Evolutionary conservation across 805 yeast genomes (phyloP), one percentile per base, ranked within the genome.

Genomic region (Barnettozyma populi): DNA sequence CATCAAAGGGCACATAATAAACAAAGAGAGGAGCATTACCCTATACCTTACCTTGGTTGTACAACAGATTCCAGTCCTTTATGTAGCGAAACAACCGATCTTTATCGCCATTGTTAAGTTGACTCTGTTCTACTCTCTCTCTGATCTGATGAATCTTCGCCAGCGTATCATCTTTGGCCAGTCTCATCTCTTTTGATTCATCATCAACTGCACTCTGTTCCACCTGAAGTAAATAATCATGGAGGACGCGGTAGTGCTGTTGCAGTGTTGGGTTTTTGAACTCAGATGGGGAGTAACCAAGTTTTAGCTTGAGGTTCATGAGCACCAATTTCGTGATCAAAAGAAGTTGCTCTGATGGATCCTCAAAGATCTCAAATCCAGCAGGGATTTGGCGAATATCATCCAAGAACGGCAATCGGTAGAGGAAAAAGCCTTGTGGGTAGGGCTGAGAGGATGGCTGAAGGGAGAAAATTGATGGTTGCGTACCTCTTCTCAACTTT

Each of bases 391-490:
- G 72, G 44, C 97, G 70, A 4, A 89, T 64, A 60, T 88, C 92
- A 54, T 89, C 95, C 14, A 78, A 65, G 71, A 77, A 85, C 1
- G 98, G 97, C 20, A 86, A 56, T 27, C 74, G 72, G 8, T 85
- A 72, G 47, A 90, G 62, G 43, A 83, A 80, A 52, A 92, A 77
- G 0, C 97, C 97, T 48, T 85, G 80, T 1, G 61, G 61, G 47
- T 49, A 53, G 10, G 46, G 44, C 10, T 9, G 14, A n/a, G 36
- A 25, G 18, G 50, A 76, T 0, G 95, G 85, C 31, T 80, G 68
- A 48, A 90, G 55, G 2, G 84, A 78, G 57, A 74, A 81, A 39
- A 86, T 51, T 4, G 66, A 51, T 0, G 96, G 94, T 31, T 72
- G 60, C 0, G 86, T 62, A 43, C 73, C 73, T 40, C 63, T 67